These are phyloP conservation scores for Tephrocybe sp. DNA, from an alignment of 768 basidiomycete genomes.

Conservation along the genomic window DNA sequence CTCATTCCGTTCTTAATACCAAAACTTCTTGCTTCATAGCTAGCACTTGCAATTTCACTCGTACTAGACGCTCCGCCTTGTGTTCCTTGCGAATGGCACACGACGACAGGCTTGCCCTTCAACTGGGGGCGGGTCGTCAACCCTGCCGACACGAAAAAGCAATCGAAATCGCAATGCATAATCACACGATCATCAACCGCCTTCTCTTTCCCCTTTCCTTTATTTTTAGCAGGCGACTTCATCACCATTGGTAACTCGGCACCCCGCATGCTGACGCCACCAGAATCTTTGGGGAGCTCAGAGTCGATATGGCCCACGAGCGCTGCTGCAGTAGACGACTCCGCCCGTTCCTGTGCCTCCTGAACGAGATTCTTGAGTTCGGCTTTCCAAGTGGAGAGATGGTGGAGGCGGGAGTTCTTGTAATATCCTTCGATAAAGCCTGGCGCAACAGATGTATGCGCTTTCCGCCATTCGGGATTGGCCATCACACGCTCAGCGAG, in stretches of 20 bases:
- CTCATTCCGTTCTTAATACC: constrained; percentile 96
- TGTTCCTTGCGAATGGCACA: constrained; percentile 87
- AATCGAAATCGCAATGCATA: constrained; percentile 96
- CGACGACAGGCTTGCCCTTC: constrained; percentile 86
- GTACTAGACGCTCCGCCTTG: constrained; percentile 77
- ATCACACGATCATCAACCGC: constrained; percentile 61
- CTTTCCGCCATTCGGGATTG: constrained; percentile 79
- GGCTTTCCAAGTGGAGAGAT: constrained; percentile 88
- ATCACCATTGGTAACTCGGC: constrained; percentile 46
- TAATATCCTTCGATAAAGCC: constrained; percentile 86
- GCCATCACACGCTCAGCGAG: constrained; percentile 79
- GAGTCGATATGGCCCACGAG: constrained; percentile 31
- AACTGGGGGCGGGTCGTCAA: constrained; percentile 76
- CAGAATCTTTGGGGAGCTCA: constrained; percentile 13
- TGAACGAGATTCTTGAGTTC: constrained; percentile 80
- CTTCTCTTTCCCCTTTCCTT: constrained; percentile 58
- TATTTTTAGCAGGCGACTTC: constrained; percentile 45
- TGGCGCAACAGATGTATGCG: constrained; percentile 82
- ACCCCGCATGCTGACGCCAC: constrained; percentile 49
- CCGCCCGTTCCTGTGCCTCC: constrained; percentile 73
- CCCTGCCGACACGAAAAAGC: constrained; percentile 95
- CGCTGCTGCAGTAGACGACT: constrained; percentile 27
- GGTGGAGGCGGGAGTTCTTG: constrained; percentile 89
- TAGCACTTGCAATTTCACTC: constrained; percentile 92
- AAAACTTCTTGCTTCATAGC: constrained; percentile 87